These are phyloP conservation scores for Emmonsia crescens DNA, from an alignment of 2,329 filamentous ascomycete species.

Conservation along the genomic window DNA sequence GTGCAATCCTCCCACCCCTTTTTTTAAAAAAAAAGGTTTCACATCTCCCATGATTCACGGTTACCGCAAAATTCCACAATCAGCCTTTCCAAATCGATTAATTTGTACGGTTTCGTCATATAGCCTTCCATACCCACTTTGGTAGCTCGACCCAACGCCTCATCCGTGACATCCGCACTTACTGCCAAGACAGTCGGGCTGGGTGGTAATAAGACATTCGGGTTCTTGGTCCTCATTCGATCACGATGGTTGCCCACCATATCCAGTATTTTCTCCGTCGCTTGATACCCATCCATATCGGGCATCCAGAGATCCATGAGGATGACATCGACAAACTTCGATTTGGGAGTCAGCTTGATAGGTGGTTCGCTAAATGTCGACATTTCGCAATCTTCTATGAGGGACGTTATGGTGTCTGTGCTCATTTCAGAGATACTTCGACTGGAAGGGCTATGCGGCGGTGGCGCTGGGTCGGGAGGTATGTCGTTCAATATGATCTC, in stretches of 20 bases:
- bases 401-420: constrained; percentile 13
- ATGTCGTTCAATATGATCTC: constrained; percentile 25
- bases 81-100: constrained; percentile 50
- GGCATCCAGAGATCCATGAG: constrained; percentile 73
- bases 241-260: constrained; percentile 35
- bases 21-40: constrained; percentile 44
- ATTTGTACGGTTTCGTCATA: constrained; percentile 57
- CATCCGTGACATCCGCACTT: constrained; percentile 56
- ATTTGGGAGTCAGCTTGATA: constrained; percentile 15
- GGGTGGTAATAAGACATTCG: constrained; percentile 25
- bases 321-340: constrained; percentile 48
- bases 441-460: neutral
- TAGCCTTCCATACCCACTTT: constrained; percentile 57
- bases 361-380: neutral
- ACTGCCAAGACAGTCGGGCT: constrained; percentile 48
- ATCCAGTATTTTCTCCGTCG: constrained; percentile 50
- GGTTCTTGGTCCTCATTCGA: constrained; percentile 11
- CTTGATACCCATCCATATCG: constrained; percentile 60
- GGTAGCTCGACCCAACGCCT: constrained; percentile 49
- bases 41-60: constrained; percentile 12
- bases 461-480: neutral
- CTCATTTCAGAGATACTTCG: neutral
- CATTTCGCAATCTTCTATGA: constrained; percentile 1
- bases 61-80: constrained; percentile 41
- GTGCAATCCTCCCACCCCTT: neutral